Base-by-base conservation (phyloP, 2,329 filamentous ascomycete species). In the Penicillium hesseltinei region DNA sequence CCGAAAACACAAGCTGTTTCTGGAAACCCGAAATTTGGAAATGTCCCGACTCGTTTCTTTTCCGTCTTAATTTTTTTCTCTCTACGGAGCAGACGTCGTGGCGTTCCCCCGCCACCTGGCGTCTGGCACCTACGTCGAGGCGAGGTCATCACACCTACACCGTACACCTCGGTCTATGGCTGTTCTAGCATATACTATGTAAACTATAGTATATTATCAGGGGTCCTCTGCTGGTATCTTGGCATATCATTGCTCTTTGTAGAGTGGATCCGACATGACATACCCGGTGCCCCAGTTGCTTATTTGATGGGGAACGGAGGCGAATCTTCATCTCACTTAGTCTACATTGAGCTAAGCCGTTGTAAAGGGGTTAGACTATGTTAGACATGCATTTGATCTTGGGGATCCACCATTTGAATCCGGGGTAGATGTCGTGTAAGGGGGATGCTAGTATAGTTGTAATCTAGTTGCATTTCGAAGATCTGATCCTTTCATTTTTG, bases 361-460 rank as follows among this genome's bases (percentile, higher is more conserved):
- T 17, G 17, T 17, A 35, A 35, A 35, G 33, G 15, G 33, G 33
- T 17, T 35, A 35, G 33, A 35, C 33, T 35, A 27, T 38, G 27
- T 27, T n/a, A n/a, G 27, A 29, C 38, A 33, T 44, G 33, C 46
- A 48, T 49, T 49, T 27, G 4, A 2, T 31, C 25, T 5, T 19
- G 27, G 40, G 47, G 46, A 51, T 38, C 45, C 44, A 49, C 39
- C 43, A 23, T 33, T 46, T 19, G 17, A 58, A 58, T 56, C 58
- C 39, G 60, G 60, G 60, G 60, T 58, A 58, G 58, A 56, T 52
- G 23, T 52, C 33, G 49, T 52, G 44, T 48, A 51, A 36, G 42
- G 23, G 42, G 39, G 45, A 19, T 27, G 15, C 33, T 38, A 27
- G 15, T 36, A 5, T 9, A 17, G 11, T 36, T 36, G 2, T 31